These are phyloP conservation scores for Coniosporium apollinis DNA, from an alignment of 495 filamentous ascomycete species.

Conservation along the genomic window DNA sequence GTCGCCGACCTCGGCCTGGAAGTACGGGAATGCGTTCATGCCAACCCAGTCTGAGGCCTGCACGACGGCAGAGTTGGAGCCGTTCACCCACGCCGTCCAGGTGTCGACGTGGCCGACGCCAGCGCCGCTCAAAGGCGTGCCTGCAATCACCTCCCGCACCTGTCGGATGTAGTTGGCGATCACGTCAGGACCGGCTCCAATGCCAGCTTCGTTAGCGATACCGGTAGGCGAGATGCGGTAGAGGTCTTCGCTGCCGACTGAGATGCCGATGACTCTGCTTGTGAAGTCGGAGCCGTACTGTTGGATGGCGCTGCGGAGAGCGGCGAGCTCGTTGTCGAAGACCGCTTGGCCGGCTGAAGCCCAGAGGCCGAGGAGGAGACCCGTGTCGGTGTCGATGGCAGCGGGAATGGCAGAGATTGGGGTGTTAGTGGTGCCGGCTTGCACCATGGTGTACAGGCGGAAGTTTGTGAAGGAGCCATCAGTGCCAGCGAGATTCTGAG, in stretches of 20 bases:
- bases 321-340: conserved; percentile 46
- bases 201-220: conserved; percentile 29
- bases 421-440: conserved; percentile 34
- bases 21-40: conserved; percentile 36
- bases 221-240: conserved; percentile 50
- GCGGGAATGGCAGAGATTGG: conserved; percentile 30
- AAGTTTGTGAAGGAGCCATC: conserved; percentile 51
- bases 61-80: conserved; percentile 30
- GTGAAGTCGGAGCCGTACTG: conserved; percentile 40
- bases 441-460: conserved; percentile 39
- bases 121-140: background rate
- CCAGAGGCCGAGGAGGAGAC: conserved; percentile 61
- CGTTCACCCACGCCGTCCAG: conserved; percentile 32
- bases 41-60: conserved; percentile 33
- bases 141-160: conserved; percentile 24
- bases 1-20: conserved; percentile 25
- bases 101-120: conserved; percentile 22
- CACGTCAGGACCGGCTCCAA: conserved; percentile 35
- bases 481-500: conserved; percentile 46
- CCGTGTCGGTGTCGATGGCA: conserved; percentile 31
- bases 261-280: conserved; percentile 55
- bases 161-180: conserved; percentile 44
- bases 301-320: conserved; percentile 41
- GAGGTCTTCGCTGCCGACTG: conserved; percentile 71
- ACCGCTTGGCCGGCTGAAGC: conserved; percentile 40